Base-by-base conservation (phyloP, 208 protist genomes). In the Trypanosomatidae sp. region DNA sequence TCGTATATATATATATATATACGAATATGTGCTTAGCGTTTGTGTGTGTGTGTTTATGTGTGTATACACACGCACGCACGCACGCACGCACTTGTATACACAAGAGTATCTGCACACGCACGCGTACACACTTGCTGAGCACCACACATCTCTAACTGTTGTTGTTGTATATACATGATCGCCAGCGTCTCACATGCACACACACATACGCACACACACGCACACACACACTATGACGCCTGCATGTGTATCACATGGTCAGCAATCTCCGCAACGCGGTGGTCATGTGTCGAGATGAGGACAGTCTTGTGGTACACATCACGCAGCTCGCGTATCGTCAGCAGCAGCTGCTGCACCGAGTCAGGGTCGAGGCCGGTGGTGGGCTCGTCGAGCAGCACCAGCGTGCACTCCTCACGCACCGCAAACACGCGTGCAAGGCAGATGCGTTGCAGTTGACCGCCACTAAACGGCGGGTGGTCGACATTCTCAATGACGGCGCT, bases 401-500 rank as follows among this genome's bases (percentile, higher is more conserved):
- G 56, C 24, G 67, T 61, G 43, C 72, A 78, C 10, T 49, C 41
- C 19, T 53, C 57, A 23, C 47, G 47, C 21, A 46, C 39, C 8
- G 57, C 71, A 58, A 86, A 84, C 2, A 86, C 43, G 7, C 80
- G 69, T 0, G 80, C 71, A 22, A 90, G 54, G n/a, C 70, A 78
- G 26, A 86, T 75, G 26, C 75, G 71, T 43, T 90, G 80, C 30
- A 85, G 71, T 48, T 90, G 80, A 7, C 80, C 80, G 6, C 80
- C 80, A 48, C 75, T 90, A 39, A 86, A 86, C 32, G 61, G 71
- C 18, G 80, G 66, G 25, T 83, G 67, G 33, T 86, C 72, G 32
- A 66, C 65, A 38, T 74, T 86, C 19, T 86, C 59, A 49, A 90
- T 84, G 24, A 41, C 15, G 13, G 66, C 65, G 18, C 33, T 26